Evolutionary conservation across 306 rosid species (phyloP).

Genomic region (Corylus avellana): DNA sequence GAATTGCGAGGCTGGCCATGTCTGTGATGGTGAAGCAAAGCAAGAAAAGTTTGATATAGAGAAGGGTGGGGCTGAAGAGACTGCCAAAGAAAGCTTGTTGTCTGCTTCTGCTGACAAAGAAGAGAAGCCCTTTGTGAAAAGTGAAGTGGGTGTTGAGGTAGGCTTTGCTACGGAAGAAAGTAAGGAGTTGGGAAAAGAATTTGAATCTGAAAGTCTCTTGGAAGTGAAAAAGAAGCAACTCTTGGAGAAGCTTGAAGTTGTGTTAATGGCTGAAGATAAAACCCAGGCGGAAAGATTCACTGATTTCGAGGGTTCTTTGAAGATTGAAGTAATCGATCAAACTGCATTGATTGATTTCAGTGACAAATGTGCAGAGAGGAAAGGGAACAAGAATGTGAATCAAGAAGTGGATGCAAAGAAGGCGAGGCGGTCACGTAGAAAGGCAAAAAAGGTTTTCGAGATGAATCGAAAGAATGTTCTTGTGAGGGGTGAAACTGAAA

Average conservation of each 20-base stretch:
- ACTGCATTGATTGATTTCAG: slow-evolving; percentile 64
- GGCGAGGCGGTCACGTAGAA: slow-evolving; percentile 39
- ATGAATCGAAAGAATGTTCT: slow-evolving; percentile 13
- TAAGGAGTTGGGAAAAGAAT: slow-evolving; percentile 19
- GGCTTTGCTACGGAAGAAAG: not conserved
- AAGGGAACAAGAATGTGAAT: slow-evolving; percentile 10
- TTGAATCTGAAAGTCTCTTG: slow-evolving; percentile 24
- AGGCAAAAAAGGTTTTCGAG: slow-evolving; percentile 17
- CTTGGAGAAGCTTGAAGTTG: slow-evolving; percentile 59
- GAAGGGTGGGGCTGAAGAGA: slow-evolving; percentile 13
- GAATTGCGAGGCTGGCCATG: slow-evolving; percentile 15
- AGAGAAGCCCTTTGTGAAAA: slow-evolving; percentile 2
- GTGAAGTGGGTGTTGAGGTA: not conserved
- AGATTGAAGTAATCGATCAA: slow-evolving; percentile 74
- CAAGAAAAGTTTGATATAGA: slow-evolving; percentile 9
- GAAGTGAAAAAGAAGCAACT: slow-evolving; percentile 55
- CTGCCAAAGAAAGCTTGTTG: slow-evolving; percentile 7
- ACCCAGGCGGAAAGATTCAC: not conserved
- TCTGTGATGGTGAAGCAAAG: not conserved
- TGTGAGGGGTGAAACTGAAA: slow-evolving; percentile 10
- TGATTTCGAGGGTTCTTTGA: slow-evolving; percentile 29
- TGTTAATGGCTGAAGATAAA: slow-evolving; percentile 40
- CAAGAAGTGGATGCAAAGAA: slow-evolving; percentile 32
- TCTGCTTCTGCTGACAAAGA: slow-evolving; percentile 14
- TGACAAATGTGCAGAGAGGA: slow-evolving; percentile 22